Percentiles rank a stretch among this genome's conserved stretches.
phyloP scores from a whole-genome alignment of 106 monocot genomes.

The Xerophyta viscosa region DNA sequence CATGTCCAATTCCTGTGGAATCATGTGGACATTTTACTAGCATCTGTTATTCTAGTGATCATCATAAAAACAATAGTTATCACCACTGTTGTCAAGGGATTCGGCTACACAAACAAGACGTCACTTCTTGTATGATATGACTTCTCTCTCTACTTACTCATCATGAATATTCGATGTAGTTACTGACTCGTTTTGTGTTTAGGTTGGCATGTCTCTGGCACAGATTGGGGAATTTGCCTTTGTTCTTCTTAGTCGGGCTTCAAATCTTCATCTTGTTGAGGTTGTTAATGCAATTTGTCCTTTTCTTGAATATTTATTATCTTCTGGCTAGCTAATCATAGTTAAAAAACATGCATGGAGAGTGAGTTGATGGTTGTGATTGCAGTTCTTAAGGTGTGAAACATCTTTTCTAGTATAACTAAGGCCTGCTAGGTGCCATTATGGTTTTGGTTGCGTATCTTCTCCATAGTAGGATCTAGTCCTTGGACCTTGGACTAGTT shows the following conservation, averaged over 20 bases:
- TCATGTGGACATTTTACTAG: conserved; percentile 89
- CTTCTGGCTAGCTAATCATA: too few relatives aligned
- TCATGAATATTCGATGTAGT: conserved; percentile 1
- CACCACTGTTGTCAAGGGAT: conserved; percentile 65
- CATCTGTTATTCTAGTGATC: conserved; percentile 82
- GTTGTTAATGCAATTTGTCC: conserved; percentile 17
- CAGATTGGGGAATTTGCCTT: conserved; percentile 98
- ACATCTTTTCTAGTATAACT: too few relatives aligned
- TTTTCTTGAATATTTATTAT: too few relatives aligned
- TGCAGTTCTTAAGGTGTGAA: too few relatives aligned
- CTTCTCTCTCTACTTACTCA: not conserved
- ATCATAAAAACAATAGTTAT: conserved; percentile 71
- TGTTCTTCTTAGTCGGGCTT: conserved; percentile 95
- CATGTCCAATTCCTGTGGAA: conserved; percentile 98
- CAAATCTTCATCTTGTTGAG: conserved; percentile 73
- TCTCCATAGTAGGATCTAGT: too few relatives aligned
- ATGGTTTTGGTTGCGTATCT: too few relatives aligned
- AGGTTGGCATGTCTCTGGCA: conserved; percentile 97
- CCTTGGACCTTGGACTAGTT: too few relatives aligned
- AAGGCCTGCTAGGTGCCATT: too few relatives aligned
- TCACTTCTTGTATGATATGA: conserved; percentile 60
- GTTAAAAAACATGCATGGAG: too few relatives aligned
- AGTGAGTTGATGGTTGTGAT: too few relatives aligned
- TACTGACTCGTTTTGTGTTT: conserved; percentile 3
- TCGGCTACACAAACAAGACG: conserved; percentile 83